phyloP scores from a whole-genome alignment of 1,139 yeast genomes.

The Candida dubliniensis region DNA sequence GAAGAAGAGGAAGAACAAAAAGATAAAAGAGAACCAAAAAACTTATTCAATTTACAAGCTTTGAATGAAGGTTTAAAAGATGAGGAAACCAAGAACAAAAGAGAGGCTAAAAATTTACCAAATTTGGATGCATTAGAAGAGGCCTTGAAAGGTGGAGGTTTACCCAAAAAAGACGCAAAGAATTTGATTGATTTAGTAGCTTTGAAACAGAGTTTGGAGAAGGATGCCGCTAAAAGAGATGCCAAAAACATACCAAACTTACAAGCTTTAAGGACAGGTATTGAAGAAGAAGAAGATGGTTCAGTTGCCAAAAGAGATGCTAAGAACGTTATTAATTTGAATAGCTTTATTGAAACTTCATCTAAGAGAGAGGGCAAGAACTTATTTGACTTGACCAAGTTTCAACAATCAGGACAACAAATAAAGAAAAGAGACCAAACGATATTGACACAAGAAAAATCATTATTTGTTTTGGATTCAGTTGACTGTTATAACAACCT shows the following conservation, averaged over 20 bases:
- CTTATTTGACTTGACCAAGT: slow-evolving; percentile 15
- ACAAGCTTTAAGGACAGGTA: slow-evolving; percentile 11
- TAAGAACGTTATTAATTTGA: slow-evolving; percentile 22
- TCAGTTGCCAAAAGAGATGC: slow-evolving; percentile 19
- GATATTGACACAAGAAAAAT: slow-evolving; percentile 1
- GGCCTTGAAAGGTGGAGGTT: slow-evolving; percentile 2
- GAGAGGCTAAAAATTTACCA: slow-evolving; percentile 20
- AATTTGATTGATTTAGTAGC: slow-evolving; percentile 18
- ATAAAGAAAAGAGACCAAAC: slow-evolving; percentile 7
- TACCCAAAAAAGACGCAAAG: slow-evolving; percentile 20
- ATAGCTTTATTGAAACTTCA: slow-evolving; percentile 12
- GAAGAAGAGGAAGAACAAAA: background rate
- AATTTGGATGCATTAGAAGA: slow-evolving; percentile 14
- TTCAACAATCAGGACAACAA: slow-evolving; percentile 7
- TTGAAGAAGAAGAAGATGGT: slow-evolving; percentile 6
- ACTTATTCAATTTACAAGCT: background rate
- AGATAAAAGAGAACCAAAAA: slow-evolving; percentile 7
- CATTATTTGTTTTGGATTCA: slow-evolving; percentile 10
- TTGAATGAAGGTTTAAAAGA: background rate
- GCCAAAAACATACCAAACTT: slow-evolving; percentile 26
- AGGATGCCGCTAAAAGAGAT: slow-evolving; percentile 15
- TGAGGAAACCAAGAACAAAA: background rate
- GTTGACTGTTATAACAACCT: slow-evolving; percentile 18
- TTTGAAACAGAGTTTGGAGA: slow-evolving; percentile 4
- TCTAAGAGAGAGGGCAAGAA: slow-evolving; percentile 22